Evolutionary conservation across 2,329 filamentous ascomycete species (phyloP).

Genomic region (Diaporthe australafricana): DNA sequence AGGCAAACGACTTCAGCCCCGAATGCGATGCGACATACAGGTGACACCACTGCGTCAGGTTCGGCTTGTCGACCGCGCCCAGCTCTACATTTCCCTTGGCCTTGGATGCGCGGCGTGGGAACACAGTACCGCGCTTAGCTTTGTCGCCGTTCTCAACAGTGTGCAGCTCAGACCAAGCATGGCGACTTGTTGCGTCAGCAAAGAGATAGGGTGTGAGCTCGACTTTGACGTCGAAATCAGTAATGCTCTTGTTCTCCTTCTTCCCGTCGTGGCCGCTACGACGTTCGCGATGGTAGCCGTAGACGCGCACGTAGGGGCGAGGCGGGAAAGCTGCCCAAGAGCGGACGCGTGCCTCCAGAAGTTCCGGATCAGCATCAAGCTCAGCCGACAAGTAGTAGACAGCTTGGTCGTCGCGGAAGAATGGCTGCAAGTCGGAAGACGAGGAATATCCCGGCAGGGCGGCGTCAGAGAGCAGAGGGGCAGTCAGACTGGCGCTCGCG

Average conservation of each 20-base stretch:
- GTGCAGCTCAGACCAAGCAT: slow-evolving; percentile 57
- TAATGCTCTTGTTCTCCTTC: slow-evolving; percentile 57
- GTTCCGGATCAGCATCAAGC: slow-evolving; percentile 57
- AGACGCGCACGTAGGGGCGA: slow-evolving; percentile 62
- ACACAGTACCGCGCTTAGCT: slow-evolving; percentile 72
- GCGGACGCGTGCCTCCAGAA: slow-evolving; percentile 58
- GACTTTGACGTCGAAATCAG: slow-evolving; percentile 70
- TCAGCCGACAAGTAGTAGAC: slow-evolving; percentile 55
- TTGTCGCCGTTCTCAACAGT: slow-evolving; percentile 70
- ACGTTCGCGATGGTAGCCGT: slow-evolving; percentile 62
- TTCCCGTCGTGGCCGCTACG: slow-evolving; percentile 57
- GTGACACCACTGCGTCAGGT: slow-evolving; percentile 73
- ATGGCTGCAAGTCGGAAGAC: slow-evolving; percentile 37
- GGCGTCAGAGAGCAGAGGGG: slow-evolving; percentile 41
- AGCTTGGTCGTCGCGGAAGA: slow-evolving; percentile 26
- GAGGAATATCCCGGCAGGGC: not conserved
- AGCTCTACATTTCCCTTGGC: slow-evolving; percentile 53
- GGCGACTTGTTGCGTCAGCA: slow-evolving; percentile 52
- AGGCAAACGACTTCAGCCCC: slow-evolving; percentile 66
- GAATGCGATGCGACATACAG: slow-evolving; percentile 71
- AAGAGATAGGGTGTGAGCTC: slow-evolving; percentile 71
- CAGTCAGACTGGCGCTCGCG: slow-evolving; percentile 37
- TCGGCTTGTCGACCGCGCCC: slow-evolving; percentile 50
- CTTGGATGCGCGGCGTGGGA: slow-evolving; percentile 62
- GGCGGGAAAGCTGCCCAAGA: slow-evolving; percentile 61